Evolutionary conservation across 1,284 basidiomycete species (phyloP).

Genomic region (Mycena citricolor): DNA sequence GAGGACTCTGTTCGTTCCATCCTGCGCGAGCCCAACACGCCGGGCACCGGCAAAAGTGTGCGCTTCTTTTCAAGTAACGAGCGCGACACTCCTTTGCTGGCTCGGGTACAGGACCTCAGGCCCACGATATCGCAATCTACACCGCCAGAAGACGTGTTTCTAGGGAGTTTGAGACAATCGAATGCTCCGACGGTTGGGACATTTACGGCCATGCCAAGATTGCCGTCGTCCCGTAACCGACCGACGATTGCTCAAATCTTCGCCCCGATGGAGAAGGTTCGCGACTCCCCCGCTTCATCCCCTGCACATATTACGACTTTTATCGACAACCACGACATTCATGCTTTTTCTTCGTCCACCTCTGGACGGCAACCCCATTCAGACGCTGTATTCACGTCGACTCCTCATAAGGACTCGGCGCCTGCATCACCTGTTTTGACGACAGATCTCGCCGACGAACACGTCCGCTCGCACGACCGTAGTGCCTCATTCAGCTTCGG

Average conservation of each 20-base stretch:
- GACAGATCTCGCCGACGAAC: constrained; percentile 14
- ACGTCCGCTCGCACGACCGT: constrained; percentile 28
- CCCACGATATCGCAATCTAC: constrained; percentile 21
- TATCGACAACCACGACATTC: constrained; percentile 48
- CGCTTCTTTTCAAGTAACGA: constrained; percentile 72
- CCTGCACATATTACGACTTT: constrained; percentile 42
- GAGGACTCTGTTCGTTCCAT: constrained; percentile 64
- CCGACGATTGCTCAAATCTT: constrained; percentile 45
- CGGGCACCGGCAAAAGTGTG: constrained; percentile 72
- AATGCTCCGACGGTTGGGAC: constrained; percentile 3
- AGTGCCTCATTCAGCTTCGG: constrained; percentile 31
- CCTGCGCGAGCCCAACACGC: constrained; percentile 65
- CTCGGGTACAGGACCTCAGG: constrained; percentile 42
- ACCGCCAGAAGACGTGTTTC: constrained; percentile 28
- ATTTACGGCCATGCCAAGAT: constrained; percentile 28
- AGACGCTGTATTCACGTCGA: constrained; percentile 40
- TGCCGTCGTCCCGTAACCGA: constrained; percentile 31
- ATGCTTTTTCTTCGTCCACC: constrained; percentile 44
- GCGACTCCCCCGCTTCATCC: constrained; percentile 24
- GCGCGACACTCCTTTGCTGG: constrained; percentile 58
- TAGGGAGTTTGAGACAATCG: too few relatives aligned
- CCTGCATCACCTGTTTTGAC: constrained; percentile 14
- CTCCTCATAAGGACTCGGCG: constrained; percentile 31
- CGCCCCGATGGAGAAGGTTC: constrained; percentile 37
- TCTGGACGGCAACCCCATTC: constrained; percentile 39